phyloP scores from a whole-genome alignment of 768 basidiomycete species.

The Tylopilus balloui region DNA sequence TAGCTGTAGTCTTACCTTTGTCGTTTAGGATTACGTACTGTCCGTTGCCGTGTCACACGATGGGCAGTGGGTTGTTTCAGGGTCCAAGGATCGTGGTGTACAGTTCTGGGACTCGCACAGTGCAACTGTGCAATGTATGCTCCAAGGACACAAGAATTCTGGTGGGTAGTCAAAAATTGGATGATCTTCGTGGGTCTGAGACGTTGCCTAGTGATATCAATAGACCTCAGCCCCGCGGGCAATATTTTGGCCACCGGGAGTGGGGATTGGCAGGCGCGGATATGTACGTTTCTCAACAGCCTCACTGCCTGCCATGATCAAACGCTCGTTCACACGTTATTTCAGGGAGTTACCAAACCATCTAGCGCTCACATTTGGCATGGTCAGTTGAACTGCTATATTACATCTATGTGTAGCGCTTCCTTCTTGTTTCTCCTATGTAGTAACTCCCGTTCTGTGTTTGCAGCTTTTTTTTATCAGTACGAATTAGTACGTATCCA shows the following conservation, averaged over 20 bases:
- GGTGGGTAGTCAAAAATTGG: constrained; percentile 36
- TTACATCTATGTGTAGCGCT: constrained; percentile 24
- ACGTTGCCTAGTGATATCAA: constrained; percentile 54
- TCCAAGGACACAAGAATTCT: constrained; percentile 74
- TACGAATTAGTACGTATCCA: constrained; percentile 13
- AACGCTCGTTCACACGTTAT: constrained; percentile 3
- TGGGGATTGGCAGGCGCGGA: constrained; percentile 67
- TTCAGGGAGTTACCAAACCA: constrained; percentile 31
- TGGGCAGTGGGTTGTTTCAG: constrained; percentile 92
- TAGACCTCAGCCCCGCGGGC: constrained; percentile 61
- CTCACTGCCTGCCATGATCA: neutral
- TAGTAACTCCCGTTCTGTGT: constrained; percentile 17
- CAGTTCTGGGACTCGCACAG: constrained; percentile 87
- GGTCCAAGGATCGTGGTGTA: constrained; percentile 93
- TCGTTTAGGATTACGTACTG: constrained; percentile 60
- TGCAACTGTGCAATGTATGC: constrained; percentile 84
- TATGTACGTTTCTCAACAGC: constrained; percentile 43
- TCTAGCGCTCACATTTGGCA: constrained; percentile 15
- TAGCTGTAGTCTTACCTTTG: neutral
- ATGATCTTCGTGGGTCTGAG: constrained; percentile 6
- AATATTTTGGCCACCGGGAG: constrained; percentile 64
- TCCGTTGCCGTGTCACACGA: constrained; percentile 83
- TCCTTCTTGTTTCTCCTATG: constrained; percentile 26
- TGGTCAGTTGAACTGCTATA: constrained; percentile 7
- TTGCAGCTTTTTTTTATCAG: constrained; percentile 21